A percentile compares a stretch with the other conserved stretches of the same genome.
phyloP scores from a whole-genome alignment of 768 basidiomycete genomes.

The Macrolepiota dolichaula region DNA sequence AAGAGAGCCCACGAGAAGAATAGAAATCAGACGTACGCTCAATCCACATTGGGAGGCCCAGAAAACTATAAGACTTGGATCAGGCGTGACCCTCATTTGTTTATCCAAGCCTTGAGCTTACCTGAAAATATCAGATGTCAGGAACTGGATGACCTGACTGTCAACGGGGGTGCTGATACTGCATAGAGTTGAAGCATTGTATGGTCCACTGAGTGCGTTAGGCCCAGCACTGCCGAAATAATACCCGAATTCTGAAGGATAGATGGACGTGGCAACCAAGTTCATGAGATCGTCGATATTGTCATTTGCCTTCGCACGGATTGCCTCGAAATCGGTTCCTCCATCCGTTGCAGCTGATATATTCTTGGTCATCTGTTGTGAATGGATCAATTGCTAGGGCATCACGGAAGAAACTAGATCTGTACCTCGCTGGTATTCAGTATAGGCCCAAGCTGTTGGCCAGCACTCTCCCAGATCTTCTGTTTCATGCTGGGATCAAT shows the following conservation, averaged over 20 bases:
- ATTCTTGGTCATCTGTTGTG: neutral
- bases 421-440: neutral
- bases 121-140: neutral
- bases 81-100: neutral
- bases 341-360: neutral
- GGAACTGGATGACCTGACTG: neutral
- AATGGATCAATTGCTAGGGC: neutral
- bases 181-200: neutral
- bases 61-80: neutral
- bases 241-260: neutral
- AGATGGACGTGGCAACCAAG: neutral
- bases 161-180: neutral
- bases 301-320: neutral
- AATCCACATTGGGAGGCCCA: neutral
- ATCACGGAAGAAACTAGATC: neutral
- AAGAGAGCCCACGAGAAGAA: neutral
- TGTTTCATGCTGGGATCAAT: neutral
- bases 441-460: neutral
- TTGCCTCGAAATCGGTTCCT: neutral
- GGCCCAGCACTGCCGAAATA: neutral
- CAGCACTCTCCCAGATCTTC: neutral
- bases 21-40: neutral
- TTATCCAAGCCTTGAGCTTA: neutral
- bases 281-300: neutral
- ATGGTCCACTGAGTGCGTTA: neutral